phyloP scores from a whole-genome alignment of 148 eudicot genomes.

The Rhododendron henanense region DNA sequence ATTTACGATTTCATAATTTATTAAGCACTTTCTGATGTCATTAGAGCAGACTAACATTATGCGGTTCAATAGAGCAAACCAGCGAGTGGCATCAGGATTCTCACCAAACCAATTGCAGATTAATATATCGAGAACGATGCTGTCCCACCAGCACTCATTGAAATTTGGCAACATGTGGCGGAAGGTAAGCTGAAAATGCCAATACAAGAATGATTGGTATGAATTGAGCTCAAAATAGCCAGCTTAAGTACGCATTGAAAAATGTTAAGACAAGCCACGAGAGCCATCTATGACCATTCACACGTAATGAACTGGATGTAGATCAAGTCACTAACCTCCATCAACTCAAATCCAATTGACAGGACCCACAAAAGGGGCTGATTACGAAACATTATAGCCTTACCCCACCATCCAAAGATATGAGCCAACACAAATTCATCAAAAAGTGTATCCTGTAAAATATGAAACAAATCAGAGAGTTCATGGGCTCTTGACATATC shows the following conservation, averaged over 20 bases:
- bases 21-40: not conserved
- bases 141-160: slow-evolving; percentile 99
- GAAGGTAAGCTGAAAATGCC: slow-evolving; percentile 70
- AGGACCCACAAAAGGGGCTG: slow-evolving; percentile 96
- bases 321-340: slow-evolving; percentile 61
- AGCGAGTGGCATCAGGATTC: slow-evolving; percentile 15
- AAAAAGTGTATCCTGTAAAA: slow-evolving; percentile 75
- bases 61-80: not conserved
- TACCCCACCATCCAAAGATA: slow-evolving; percentile 99
- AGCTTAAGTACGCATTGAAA: not conserved
- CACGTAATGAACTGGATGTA: not conserved
- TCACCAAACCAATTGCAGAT: slow-evolving; percentile 99
- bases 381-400: slow-evolving; percentile 98
- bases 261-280: not conserved
- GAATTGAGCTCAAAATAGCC: slow-evolving; percentile 7
- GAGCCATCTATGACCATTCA: not conserved
- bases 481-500: slow-evolving; percentile 4
- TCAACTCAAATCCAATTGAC: slow-evolving; percentile 90
- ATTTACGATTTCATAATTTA: not conserved
- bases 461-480: slow-evolving; percentile 19
- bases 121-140: slow-evolving; percentile 87
- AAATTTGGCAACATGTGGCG: slow-evolving; percentile 99
- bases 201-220: slow-evolving; percentile 5
- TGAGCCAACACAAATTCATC: slow-evolving; percentile 95
- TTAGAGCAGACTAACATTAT: not conserved